phyloP scores from a whole-genome alignment of 805 yeast genomes.

The Saccharomycopsis fibuligera region DNA sequence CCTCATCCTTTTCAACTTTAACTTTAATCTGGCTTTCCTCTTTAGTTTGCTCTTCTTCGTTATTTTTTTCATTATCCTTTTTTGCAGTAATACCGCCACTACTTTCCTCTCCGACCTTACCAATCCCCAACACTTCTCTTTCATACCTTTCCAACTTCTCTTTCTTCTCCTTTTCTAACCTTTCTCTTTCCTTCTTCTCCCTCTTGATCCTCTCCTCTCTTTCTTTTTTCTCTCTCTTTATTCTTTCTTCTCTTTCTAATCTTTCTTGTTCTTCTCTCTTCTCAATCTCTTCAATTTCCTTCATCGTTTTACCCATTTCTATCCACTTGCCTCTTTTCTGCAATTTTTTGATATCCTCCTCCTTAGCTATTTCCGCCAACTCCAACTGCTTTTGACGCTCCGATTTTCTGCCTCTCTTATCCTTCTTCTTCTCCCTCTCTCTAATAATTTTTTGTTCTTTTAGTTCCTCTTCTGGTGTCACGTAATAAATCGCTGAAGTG shows the following conservation, averaged over 20 bases:
- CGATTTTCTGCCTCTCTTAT: slow-evolving; percentile 37
- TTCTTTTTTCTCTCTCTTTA: neutral
- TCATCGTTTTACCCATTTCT: slow-evolving; percentile 4
- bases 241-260: neutral
- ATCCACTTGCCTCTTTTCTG: slow-evolving; percentile 6
- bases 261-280: neutral
- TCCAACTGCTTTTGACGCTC: slow-evolving; percentile 34
- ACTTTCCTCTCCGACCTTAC: neutral
- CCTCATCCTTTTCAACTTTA: neutral
- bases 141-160: neutral
- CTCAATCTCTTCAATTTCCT: slow-evolving; percentile 10
- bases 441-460: slow-evolving; percentile 38
- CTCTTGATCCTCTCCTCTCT: neutral
- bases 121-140: neutral
- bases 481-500: slow-evolving; percentile 38
- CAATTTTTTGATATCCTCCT: slow-evolving; percentile 10
- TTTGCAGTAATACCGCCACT: too few species aligned
- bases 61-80: neutral
- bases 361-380: slow-evolving; percentile 4
- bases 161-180: neutral
- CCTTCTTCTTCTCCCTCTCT: slow-evolving; percentile 38
- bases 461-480: slow-evolving; percentile 61
- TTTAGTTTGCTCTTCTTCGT: neutral
- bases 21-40: neutral
- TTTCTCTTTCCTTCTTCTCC: slow-evolving; percentile 17